phyloP scores from a whole-genome alignment of 208 protist species.

The Phytomonas sp. region DNA sequence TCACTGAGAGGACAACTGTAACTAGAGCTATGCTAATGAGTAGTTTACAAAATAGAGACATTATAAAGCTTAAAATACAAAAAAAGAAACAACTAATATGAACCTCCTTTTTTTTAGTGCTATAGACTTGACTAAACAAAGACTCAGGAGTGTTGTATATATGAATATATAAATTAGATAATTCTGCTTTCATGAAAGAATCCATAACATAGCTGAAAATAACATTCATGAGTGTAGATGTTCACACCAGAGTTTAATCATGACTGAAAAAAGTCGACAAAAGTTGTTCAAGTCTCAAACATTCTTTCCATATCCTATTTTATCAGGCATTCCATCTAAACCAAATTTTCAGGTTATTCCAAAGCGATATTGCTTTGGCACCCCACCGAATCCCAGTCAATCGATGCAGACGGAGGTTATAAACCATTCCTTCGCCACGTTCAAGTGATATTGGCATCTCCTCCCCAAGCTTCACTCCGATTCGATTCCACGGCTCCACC shows the following conservation, averaged over 20 bases:
- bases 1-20: not conserved
- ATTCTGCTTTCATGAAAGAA: not conserved
- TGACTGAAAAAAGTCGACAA: not conserved
- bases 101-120: not conserved
- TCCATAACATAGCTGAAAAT: not conserved
- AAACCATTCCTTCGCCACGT: conserved; percentile 53
- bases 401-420: conserved; percentile 54
- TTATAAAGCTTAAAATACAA: not conserved
- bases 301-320: not conserved
- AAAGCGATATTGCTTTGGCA: conserved; percentile 5
- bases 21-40: not conserved
- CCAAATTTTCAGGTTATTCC: not conserved
- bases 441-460: conserved; percentile 15
- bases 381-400: conserved; percentile 44
- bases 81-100: conserved; percentile 3
- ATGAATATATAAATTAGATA: conserved; percentile 9
- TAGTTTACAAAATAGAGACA: not conserved
- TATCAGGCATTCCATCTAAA: not conserved
- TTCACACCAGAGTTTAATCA: not conserved
- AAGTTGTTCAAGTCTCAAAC: not conserved
- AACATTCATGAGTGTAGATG: not conserved
- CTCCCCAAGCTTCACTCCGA: conserved; percentile 8
- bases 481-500: conserved; percentile 65
- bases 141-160: not conserved
- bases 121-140: not conserved